Base-by-base conservation (phyloP, 441 rosid genomes). In the Capsella rubella region DNA sequence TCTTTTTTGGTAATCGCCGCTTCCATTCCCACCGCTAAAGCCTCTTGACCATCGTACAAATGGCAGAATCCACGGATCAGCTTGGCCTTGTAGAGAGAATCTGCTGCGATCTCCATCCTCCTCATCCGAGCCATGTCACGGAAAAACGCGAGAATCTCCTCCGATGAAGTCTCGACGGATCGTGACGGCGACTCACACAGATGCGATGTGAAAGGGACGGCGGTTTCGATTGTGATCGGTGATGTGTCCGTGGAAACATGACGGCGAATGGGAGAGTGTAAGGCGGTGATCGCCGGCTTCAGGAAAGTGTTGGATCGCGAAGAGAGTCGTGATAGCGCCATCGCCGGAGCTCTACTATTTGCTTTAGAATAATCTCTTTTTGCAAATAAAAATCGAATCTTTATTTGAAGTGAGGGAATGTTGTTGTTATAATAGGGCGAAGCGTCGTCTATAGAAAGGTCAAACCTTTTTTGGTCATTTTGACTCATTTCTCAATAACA, bases 61-160 rank as follows among this genome's bases (percentile, higher is more conserved):
- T 92, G 99, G 71, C 99, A 92, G 78, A 95, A 95, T 0, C 98
- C 99, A 6, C 98, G 98, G 79, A 95, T 90, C 74, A 92, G 89
- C 77, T 95, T 95, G 11, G 98, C 87, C 83, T 95, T 95, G 88
- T 95, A 95, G 47, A 95, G 97, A 6, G 97, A 92, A 75, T 95
- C 98, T 27, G 99, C 89, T 2, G 98, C 92, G 82, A 95, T 92
- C 87, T 95, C 98, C 96, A 90, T 86, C 46, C 99, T 84, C 4
- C 99, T 86, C 99, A 92, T 95, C 69, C 68, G 39, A 13, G 95
- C 94, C 98, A 95, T 89, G 78, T 76, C 80, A 13, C 88, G 87
- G 91, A 92, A 95, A 83, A 92, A 90, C 52, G 91, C 35, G 18
- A 89, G 73, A 56, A 95, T 95, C 82, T 92, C 99, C 31, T 79